phyloP scores from a whole-genome alignment of 331 rosid species.

The Dryas integrifolia region DNA sequence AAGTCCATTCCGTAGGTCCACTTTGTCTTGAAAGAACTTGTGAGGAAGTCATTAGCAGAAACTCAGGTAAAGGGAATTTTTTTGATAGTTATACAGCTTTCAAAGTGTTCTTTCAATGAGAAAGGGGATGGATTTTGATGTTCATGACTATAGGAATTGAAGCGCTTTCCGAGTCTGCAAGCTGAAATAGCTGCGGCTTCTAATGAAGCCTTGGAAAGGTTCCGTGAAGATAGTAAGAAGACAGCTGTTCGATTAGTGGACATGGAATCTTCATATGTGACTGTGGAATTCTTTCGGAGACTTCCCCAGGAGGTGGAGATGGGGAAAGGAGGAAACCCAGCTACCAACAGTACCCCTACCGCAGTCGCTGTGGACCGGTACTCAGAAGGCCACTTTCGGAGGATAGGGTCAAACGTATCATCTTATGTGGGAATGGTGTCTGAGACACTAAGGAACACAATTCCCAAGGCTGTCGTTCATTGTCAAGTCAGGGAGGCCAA shows the following conservation, averaged over 20 bases:
- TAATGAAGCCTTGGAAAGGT: slow-evolving; percentile 75
- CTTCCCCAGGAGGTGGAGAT: slow-evolving; percentile 88
- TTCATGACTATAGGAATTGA: slow-evolving; percentile 61
- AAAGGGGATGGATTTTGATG: slow-evolving; percentile 9
- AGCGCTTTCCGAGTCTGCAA: slow-evolving; percentile 85
- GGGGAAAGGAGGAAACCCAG: slow-evolving; percentile 57
- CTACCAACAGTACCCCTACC: slow-evolving; percentile 13
- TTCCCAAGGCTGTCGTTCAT: slow-evolving; percentile 93
- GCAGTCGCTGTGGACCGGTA: slow-evolving; percentile 53
- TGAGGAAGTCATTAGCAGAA: slow-evolving; percentile 88
- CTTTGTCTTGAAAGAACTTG: slow-evolving; percentile 88
- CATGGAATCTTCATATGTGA: slow-evolving; percentile 91
- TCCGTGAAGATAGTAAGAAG: slow-evolving; percentile 82
- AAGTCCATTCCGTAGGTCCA: slow-evolving; percentile 54
- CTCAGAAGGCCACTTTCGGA: slow-evolving; percentile 78
- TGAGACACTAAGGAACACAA: slow-evolving; percentile 70
- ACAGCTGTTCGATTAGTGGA: slow-evolving; percentile 82
- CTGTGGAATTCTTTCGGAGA: slow-evolving; percentile 88
- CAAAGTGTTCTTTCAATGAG: not conserved
- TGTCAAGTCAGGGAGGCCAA: slow-evolving; percentile 94
- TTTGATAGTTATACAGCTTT: not conserved
- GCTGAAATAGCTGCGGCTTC: slow-evolving; percentile 83
- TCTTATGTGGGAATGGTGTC: slow-evolving; percentile 87
- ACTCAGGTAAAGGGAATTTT: slow-evolving; percentile 60
- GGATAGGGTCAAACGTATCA: slow-evolving; percentile 83